Conservation (phyloP, 805 yeast genomes). For the Cyberlindnera maclurae region DNA sequence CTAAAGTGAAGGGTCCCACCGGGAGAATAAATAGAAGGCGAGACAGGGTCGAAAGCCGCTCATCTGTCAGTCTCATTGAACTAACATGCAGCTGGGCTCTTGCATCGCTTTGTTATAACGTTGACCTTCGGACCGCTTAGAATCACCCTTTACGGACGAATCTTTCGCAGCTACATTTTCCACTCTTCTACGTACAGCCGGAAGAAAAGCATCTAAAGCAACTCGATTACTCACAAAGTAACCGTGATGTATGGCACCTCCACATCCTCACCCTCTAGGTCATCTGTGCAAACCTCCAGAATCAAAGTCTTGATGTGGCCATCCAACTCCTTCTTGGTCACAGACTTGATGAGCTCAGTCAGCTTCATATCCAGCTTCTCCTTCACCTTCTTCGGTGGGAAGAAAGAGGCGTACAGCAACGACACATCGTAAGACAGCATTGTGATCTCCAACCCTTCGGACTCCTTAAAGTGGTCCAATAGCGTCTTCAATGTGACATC, state of each 20-base stretch:
- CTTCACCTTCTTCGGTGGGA: slow-evolving; percentile 83
- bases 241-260: slow-evolving; percentile 86
- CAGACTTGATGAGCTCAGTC: slow-evolving; percentile 72
- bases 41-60: no score
- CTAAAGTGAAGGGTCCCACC: no score
- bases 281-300: slow-evolving; percentile 90
- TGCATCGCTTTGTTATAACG: no score
- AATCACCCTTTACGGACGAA: no score
- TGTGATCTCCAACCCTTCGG: slow-evolving; percentile 80
- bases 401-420: slow-evolving; percentile 84
- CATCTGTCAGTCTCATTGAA: no score
- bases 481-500: slow-evolving; percentile 70
- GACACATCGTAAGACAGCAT: slow-evolving; percentile 93
- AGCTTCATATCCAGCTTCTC: slow-evolving; percentile 65
- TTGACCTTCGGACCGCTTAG: no score
- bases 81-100: no score
- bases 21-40: no score
- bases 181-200: no score
- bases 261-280: slow-evolving; percentile 87
- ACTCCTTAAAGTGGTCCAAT: slow-evolving; percentile 64
- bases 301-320: slow-evolving; percentile 69
- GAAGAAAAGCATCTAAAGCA: no score
- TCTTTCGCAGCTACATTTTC: no score
- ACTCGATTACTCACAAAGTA: slow-evolving; percentile 29
- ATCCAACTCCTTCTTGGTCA: slow-evolving; percentile 78